Evolutionary conservation across 2,329 filamentous ascomycete species (phyloP).

Genomic region (Chrysoporthe deuterocubensis): DNA sequence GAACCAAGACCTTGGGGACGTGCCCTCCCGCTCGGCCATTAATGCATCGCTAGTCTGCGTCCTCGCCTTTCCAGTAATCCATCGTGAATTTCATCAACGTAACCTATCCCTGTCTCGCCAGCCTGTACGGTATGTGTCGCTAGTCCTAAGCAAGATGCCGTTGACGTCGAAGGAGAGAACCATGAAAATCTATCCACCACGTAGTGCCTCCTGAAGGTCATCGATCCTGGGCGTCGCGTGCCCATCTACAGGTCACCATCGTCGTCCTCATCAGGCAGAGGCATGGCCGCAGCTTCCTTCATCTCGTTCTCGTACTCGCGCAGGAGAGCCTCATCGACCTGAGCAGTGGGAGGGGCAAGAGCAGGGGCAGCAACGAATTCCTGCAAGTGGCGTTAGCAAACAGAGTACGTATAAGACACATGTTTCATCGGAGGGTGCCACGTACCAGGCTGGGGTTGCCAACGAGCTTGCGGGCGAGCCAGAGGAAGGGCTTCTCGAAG

Average conservation of each 20-base stretch:
- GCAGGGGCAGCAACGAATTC: conserved; percentile 97
- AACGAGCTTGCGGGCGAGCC: conserved; percentile 97
- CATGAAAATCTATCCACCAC: conserved; percentile 30
- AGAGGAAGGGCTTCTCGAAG: conserved; percentile 99
- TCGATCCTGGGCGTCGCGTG: conserved; percentile 6
- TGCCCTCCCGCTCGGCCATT: conserved; percentile 27
- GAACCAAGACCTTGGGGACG: conserved; percentile 21
- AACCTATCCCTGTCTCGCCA: conserved; percentile 24
- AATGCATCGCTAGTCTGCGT: conserved; percentile 27
- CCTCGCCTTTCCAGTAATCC: conserved; percentile 27
- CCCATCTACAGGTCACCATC: conserved; percentile 65
- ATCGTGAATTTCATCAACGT: conserved; percentile 28
- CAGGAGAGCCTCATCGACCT: conserved; percentile 83
- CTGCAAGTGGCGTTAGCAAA: conserved; percentile 51
- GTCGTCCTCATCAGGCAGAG: conserved; percentile 94
- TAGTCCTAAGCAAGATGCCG: conserved; percentile 30
- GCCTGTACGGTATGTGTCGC: conserved; percentile 29
- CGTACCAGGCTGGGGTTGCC: conserved; percentile 85
- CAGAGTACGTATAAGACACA: not conserved
- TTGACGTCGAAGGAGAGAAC: conserved; percentile 27
- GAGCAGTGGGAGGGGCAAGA: conserved; percentile 89
- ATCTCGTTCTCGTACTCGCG: conserved; percentile 88
- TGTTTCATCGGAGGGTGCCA: conserved; percentile 31
- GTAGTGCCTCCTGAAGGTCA: conserved; percentile 16
- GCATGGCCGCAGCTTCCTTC: conserved; percentile 75